Evolutionary conservation across 2,329 filamentous ascomycete genomes (phyloP), one percentile per base, ranked within the genome.

Genomic region (Helotiales sp.): DNA sequence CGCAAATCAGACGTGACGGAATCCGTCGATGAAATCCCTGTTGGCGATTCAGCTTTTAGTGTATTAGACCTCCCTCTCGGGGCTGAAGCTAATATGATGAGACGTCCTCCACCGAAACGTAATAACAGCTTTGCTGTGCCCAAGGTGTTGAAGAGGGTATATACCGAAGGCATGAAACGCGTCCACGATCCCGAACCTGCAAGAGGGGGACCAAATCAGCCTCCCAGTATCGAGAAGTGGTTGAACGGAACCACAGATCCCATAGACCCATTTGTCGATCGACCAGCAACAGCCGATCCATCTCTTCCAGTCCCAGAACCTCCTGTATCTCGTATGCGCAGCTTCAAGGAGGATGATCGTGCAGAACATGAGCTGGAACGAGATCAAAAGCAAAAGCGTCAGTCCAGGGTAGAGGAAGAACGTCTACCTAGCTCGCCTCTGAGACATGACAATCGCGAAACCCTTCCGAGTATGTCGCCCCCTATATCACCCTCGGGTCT

Each of bases 31-130:
- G 83, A 87, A 34, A 82, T 87, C 49, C 84, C 84, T 0, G 81
- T 86, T 67, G 85, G 85, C 5, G 82, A 82, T 61, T 87, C 85
- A 17, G 85, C 85, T n/a, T 87, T 88, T 63, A 87, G 83, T 63
- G 83, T 84, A 65, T 74, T 87, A 6, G 84, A 87, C 53, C 70
- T 87, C 1, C 78, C 83, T 0, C 67, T 80, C 1, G 76, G 77
- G 19, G 77, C 77, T 5, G 74, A 80, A 53, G 73, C 77, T n/a
- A 72, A 73, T 27, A 78, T 75, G 56, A 81, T 82, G 65, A 82
- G 81, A 65, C 72, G 78, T 7, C 52, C 67, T n/a, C 63, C 60
- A n/a, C 63, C 69, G n/a, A 80, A 82, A 46, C 75, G 82, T 40
- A 82, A 78, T 50, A 72, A 79, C 2, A 87, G 83, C 66, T 81